These are phyloP conservation scores for Halteria grandinella DNA, from an alignment of 73 alveolate genomes.

Conservation along the genomic window DNA sequence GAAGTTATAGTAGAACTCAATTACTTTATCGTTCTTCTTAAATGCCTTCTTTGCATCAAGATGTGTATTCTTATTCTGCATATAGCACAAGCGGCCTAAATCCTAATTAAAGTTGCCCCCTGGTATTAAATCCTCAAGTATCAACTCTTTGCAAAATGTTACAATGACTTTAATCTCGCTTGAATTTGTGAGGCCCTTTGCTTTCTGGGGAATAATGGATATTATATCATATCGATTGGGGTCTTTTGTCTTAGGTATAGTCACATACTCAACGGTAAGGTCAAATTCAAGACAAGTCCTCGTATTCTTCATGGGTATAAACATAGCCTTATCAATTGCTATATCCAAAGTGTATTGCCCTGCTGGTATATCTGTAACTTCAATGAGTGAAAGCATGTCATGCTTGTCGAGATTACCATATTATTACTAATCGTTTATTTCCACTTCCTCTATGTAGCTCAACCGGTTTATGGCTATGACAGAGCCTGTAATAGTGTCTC, in stretches of 20 bases:
- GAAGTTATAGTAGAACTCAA: too few species aligned
- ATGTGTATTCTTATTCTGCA: too few species aligned
- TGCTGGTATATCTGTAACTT: not conserved
- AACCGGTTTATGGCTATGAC: slow-evolving; percentile 5
- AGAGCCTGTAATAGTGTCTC: not conserved
- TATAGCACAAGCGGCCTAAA: too few species aligned
- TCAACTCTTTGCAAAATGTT: not conserved
- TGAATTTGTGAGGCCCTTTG: not conserved
- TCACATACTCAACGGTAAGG: slow-evolving; percentile 20
- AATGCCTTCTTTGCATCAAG: too few species aligned
- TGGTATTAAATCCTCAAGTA: not conserved
- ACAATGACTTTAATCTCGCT: not conserved
- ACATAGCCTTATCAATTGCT: not conserved
- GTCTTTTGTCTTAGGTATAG: not conserved
- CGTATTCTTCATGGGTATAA: not conserved
- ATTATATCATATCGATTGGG: not conserved
- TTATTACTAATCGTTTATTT: not conserved
- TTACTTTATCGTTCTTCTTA: too few species aligned
- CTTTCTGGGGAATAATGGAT: not conserved
- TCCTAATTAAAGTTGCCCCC: too few species aligned
- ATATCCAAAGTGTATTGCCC: slow-evolving; percentile 12
- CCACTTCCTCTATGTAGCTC: slow-evolving; percentile 15
- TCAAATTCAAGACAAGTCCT: slow-evolving; percentile 18
- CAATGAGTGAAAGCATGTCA: slow-evolving; percentile 14
- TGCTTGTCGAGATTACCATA: too few species aligned